Conservation (phyloP, 2,329 filamentous ascomycete genomes). For the Aspergillus vadensis region DNA sequence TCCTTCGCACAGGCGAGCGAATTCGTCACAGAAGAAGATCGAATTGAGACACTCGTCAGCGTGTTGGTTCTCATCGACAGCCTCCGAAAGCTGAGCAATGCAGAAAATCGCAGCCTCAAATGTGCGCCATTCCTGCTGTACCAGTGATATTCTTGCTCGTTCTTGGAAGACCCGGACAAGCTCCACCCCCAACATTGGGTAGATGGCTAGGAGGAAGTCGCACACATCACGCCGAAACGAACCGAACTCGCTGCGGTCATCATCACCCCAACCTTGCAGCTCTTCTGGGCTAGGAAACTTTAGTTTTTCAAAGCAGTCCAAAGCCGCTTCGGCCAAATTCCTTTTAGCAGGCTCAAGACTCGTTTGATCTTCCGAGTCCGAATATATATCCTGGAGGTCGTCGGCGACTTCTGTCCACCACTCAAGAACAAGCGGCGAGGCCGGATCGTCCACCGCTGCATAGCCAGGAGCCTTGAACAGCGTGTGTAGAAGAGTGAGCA, state of each 20-base stretch:
- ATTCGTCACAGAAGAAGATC: constrained; percentile 42
- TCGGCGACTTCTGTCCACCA: constrained; percentile 48
- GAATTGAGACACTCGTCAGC: constrained; percentile 44
- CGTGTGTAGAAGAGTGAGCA: constrained; percentile 41
- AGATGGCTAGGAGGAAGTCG: constrained; percentile 48
- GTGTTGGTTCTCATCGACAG: constrained; percentile 47
- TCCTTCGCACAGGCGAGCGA: constrained; percentile 37
- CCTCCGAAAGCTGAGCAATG: constrained; percentile 47
- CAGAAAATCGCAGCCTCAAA: constrained; percentile 50
- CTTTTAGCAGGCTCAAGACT: constrained; percentile 36
- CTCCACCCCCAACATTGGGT: constrained; percentile 46
- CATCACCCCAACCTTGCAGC: constrained; percentile 43
- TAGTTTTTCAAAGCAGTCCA: constrained; percentile 47
- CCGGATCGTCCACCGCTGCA: constrained; percentile 43
- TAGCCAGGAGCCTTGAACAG: constrained; percentile 45
- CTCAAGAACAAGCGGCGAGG: constrained; percentile 41
- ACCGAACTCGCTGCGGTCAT: constrained; percentile 46
- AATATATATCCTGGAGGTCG: constrained; percentile 35
- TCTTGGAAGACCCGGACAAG: constrained; percentile 46
- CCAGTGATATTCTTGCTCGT: constrained; percentile 36
- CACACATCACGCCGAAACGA: constrained; percentile 49
- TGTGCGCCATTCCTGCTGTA: constrained; percentile 41
- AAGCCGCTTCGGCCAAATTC: constrained; percentile 43
- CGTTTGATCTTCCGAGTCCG: constrained; percentile 31
- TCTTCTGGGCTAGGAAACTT: constrained; percentile 40